phyloP scores from a whole-genome alignment of 2,329 filamentous ascomycete genomes.

The Alternaria hordeiaustralica region DNA sequence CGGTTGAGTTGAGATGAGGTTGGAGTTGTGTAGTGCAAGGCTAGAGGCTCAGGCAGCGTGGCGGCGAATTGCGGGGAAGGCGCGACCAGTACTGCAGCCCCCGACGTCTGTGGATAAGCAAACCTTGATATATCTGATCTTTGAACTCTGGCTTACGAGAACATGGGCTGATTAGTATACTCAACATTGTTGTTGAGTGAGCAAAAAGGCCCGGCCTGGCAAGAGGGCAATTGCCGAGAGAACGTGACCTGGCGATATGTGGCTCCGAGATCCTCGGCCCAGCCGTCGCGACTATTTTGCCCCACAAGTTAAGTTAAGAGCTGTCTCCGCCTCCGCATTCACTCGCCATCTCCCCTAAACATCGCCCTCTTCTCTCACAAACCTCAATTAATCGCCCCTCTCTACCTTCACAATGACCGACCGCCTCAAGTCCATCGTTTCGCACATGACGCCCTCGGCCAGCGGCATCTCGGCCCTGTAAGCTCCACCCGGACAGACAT shows the following conservation, averaged over 20 bases:
- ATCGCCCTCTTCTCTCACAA: neutral
- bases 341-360: neutral
- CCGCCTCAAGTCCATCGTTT: constrained; percentile 85
- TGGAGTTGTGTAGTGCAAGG: neutral
- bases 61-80: constrained; percentile 8
- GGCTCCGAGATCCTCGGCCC: constrained; percentile 19
- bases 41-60: neutral
- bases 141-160: neutral
- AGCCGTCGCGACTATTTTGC: constrained; percentile 5
- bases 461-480: constrained; percentile 79
- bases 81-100: neutral
- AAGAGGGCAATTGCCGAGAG: constrained; percentile 8
- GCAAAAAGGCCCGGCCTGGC: neutral
- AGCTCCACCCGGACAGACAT: constrained; percentile 45
- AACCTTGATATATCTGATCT: neutral
- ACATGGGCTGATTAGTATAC: neutral
- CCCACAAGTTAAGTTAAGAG: constrained; percentile 25
- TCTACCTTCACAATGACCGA: constrained; percentile 60
- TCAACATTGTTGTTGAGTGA: neutral
- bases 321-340: constrained; percentile 22
- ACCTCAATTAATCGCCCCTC: neutral
- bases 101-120: neutral
- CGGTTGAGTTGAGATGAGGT: neutral
- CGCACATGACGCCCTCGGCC: constrained; percentile 79
- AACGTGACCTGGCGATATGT: constrained; percentile 11